phyloP scores from a whole-genome alignment of 352 stramenopile species.

The Aphanomyces stellatus region DNA sequence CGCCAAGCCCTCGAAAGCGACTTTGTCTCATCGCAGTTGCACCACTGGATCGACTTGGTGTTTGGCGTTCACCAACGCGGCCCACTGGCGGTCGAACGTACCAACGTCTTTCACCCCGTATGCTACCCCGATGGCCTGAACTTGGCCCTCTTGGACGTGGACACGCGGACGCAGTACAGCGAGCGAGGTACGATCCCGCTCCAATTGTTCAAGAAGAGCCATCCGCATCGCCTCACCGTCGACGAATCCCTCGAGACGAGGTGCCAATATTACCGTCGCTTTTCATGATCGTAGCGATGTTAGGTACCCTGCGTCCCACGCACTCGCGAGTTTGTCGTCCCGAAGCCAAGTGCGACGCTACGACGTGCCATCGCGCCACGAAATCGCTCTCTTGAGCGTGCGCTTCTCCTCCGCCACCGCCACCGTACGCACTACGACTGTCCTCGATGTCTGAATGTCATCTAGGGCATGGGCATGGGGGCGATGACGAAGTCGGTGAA shows the following conservation, averaged over 20 bases:
- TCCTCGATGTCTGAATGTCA: neutral
- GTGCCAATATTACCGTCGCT: neutral
- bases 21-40: conserved; percentile 94
- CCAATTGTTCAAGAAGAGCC: conserved; percentile 69
- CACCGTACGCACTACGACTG: conserved; percentile 21
- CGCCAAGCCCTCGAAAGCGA: conserved; percentile 96
- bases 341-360: conserved; percentile 71
- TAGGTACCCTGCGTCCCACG: conserved; percentile 57
- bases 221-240: conserved; percentile 61
- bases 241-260: conserved; percentile 63
- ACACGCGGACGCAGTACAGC: conserved; percentile 47
- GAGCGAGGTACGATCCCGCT: conserved; percentile 66
- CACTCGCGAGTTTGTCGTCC: conserved; percentile 62
- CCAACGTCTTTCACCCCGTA: conserved; percentile 91
- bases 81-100: conserved; percentile 62
- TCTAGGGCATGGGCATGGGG: conserved; percentile 61
- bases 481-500: conserved; percentile 22
- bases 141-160: conserved; percentile 48
- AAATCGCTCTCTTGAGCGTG: conserved; percentile 52
- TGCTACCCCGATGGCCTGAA: conserved; percentile 73
- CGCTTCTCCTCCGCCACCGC: conserved; percentile 69
- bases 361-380: conserved; percentile 65
- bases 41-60: conserved; percentile 99
- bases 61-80: conserved; percentile 97
- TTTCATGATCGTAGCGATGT: neutral